These are phyloP conservation scores for Penicillium mononematosum DNA, from an alignment of 495 filamentous ascomycete species.

Conservation along the genomic window DNA sequence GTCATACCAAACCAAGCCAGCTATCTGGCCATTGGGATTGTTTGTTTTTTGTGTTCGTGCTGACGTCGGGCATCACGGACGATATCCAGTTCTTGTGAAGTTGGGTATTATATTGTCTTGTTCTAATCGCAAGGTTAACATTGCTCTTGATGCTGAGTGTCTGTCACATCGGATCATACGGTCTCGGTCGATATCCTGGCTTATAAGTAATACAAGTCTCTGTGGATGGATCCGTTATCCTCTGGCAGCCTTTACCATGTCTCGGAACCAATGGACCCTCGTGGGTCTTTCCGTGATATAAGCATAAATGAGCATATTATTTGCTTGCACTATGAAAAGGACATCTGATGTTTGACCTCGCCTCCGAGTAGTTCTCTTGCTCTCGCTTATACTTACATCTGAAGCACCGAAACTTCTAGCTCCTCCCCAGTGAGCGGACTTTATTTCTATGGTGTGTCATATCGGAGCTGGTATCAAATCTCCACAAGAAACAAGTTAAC, in stretches of 20 bases:
- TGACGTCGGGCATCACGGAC: background rate
- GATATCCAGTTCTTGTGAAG: background rate
- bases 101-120: background rate
- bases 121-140: background rate
- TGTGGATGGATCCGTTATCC: background rate
- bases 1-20: background rate
- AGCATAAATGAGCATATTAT: too few species aligned
- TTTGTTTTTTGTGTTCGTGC: background rate
- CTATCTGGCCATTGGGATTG: too few species aligned
- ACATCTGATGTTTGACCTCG: background rate
- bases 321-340: background rate
- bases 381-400: background rate
- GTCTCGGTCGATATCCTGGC: conserved; percentile 1
- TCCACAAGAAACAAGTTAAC: background rate
- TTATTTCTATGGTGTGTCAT: background rate
- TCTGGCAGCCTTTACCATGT: background rate
- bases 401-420: background rate
- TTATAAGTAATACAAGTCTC: background rate
- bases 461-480: background rate
- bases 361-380: background rate
- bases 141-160: background rate
- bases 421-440: background rate
- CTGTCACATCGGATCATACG: background rate
- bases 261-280: background rate
- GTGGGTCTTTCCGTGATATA: background rate